Evolutionary conservation across 495 filamentous ascomycete genomes (phyloP).

Genomic region (Tetracladium marchalianum): DNA sequence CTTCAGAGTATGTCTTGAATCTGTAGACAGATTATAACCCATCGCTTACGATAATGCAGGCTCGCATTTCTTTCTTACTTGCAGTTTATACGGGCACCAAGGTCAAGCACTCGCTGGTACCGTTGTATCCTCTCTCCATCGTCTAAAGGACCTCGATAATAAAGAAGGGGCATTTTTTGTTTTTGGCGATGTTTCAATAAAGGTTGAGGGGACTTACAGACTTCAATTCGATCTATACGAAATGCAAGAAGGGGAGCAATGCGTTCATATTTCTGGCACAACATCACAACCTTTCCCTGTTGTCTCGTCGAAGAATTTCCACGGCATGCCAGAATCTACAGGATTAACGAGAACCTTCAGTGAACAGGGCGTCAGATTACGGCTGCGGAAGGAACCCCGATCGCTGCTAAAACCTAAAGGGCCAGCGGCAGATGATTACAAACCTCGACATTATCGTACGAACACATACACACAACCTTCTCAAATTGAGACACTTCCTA

Average conservation of each 20-base stretch:
- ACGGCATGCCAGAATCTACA: slow-evolving; percentile 84
- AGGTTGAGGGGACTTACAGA: slow-evolving; percentile 67
- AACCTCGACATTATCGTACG: slow-evolving; percentile 14
- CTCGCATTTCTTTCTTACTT: slow-evolving; percentile 82
- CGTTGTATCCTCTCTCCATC: slow-evolving; percentile 83
- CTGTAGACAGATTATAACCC: no score
- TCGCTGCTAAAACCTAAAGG: slow-evolving; percentile 33
- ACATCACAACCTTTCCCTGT: slow-evolving; percentile 70
- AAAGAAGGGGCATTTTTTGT: slow-evolving; percentile 93
- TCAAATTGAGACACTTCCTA: neutral
- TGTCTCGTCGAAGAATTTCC: slow-evolving; percentile 67
- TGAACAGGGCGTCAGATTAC: slow-evolving; percentile 85
- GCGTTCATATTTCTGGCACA: slow-evolving; percentile 58
- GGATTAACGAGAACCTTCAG: slow-evolving; percentile 87
- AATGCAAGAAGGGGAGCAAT: slow-evolving; percentile 46
- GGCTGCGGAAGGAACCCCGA: slow-evolving; percentile 78
- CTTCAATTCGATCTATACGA: slow-evolving; percentile 85
- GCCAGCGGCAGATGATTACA: slow-evolving; percentile 17
- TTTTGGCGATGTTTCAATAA: slow-evolving; percentile 87
- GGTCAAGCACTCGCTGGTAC: slow-evolving; percentile 62
- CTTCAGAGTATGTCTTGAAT: slow-evolving; percentile 36
- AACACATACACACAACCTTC: slow-evolving; percentile 2
- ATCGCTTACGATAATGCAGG: slow-evolving; percentile 30
- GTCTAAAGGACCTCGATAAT: slow-evolving; percentile 86
- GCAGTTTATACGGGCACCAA: slow-evolving; percentile 36